Evolutionary conservation across 345 rosid species (phyloP).

Genomic region (Carallia brachiata): DNA sequence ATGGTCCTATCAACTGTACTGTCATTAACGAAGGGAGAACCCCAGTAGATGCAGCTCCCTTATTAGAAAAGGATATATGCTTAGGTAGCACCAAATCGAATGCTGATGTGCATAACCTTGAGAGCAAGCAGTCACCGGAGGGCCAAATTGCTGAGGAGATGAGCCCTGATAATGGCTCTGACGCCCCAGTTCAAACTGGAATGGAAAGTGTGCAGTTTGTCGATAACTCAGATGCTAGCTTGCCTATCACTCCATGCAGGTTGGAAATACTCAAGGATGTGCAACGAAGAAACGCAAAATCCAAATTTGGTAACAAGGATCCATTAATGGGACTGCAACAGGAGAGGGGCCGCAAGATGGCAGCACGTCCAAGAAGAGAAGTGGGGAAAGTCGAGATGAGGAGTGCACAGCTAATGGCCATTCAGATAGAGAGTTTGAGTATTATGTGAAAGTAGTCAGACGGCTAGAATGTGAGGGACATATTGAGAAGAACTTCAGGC

Average conservation of each 20-base stretch:
- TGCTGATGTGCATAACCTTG: conserved; percentile 34
- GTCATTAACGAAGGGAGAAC: conserved; percentile 24
- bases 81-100: conserved; percentile 28
- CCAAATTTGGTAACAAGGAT: conserved; percentile 45
- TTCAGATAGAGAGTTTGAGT: conserved; percentile 69
- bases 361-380: conserved; percentile 55
- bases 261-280: conserved; percentile 52
- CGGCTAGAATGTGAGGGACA: conserved; percentile 83
- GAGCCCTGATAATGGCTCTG: conserved; percentile 42
- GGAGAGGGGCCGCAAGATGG: conserved; percentile 55
- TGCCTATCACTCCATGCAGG: conserved; percentile 81
- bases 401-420: conserved; percentile 42
- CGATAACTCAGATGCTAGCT: conserved; percentile 45
- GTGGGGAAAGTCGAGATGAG: conserved; percentile 38
- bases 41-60: conserved; percentile 33
- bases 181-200: conserved; percentile 38
- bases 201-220: conserved; percentile 43
- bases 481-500: conserved; percentile 85
- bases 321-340: conserved; percentile 32
- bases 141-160: conserved; percentile 36
- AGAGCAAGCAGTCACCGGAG: conserved; percentile 31
- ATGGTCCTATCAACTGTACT: conserved; percentile 29
- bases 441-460: conserved; percentile 71
- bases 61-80: conserved; percentile 31
- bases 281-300: conserved; percentile 47